phyloP scores from a whole-genome alignment of 2,329 filamentous ascomycete species.

The Pseudopithomyces maydicus region DNA sequence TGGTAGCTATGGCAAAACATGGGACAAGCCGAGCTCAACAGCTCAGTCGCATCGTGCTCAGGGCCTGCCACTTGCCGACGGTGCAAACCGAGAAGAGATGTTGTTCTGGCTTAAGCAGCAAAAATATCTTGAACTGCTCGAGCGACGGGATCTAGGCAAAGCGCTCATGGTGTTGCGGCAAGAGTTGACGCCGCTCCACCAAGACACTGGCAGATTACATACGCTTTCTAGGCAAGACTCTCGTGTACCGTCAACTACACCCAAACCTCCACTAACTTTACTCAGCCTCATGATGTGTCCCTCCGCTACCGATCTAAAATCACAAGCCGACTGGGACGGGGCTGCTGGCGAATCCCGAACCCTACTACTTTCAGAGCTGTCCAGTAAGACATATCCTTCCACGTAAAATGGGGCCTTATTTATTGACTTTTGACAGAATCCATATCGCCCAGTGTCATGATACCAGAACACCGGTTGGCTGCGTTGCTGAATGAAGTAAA shows the following conservation, averaged over 20 bases:
- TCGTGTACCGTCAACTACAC: background rate
- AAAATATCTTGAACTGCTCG: slow-evolving; percentile 90
- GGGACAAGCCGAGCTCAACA: slow-evolving; percentile 33
- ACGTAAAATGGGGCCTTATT: background rate
- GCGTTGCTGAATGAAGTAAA: slow-evolving; percentile 83
- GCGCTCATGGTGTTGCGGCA: slow-evolving; percentile 84
- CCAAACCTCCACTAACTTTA: slow-evolving; percentile 23
- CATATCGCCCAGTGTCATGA: slow-evolving; percentile 96
- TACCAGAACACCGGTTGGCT: slow-evolving; percentile 87
- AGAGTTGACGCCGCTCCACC: slow-evolving; percentile 85
- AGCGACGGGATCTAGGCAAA: slow-evolving; percentile 71
- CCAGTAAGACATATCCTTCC: slow-evolving; percentile 63
- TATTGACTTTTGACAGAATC: slow-evolving; percentile 62
- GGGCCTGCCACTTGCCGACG: slow-evolving; percentile 75
- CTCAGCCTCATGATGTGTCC: slow-evolving; percentile 84
- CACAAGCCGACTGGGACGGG: slow-evolving; percentile 84
- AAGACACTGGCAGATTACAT: slow-evolving; percentile 77
- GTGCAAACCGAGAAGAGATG: slow-evolving; percentile 79
- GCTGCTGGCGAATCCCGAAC: slow-evolving; percentile 75
- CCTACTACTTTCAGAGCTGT: slow-evolving; percentile 77
- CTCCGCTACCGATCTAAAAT: slow-evolving; percentile 74
- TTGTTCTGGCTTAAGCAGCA: slow-evolving; percentile 88
- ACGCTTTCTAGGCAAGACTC: slow-evolving; percentile 71
- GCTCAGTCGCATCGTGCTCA: slow-evolving; percentile 42
- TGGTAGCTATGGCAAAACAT: slow-evolving; percentile 38